Conservation (phyloP, 352 stramenopile genomes). For the Thraustochytrium striatum region DNA sequence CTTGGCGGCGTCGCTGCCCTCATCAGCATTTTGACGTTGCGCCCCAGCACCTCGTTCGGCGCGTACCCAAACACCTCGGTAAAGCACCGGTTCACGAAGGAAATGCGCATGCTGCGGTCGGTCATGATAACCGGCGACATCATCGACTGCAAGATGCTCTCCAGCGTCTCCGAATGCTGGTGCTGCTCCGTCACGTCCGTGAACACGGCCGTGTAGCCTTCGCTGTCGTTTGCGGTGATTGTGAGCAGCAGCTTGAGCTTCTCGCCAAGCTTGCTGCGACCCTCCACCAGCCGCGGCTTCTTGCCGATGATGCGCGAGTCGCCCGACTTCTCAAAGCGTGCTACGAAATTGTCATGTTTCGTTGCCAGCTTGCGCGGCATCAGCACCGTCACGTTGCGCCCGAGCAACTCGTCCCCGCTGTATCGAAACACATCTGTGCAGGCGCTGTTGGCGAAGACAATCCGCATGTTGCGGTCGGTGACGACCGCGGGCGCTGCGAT, state of each 20-base stretch:
- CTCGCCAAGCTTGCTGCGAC: background rate
- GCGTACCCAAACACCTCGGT: slow-evolving; percentile 30
- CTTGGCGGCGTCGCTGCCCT: background rate
- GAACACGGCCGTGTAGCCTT: slow-evolving; percentile 19
- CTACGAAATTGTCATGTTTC: background rate
- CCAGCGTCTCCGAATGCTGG: background rate
- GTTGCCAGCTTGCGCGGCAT: background rate
- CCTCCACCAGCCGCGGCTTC: slow-evolving; percentile 11
- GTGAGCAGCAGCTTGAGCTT: slow-evolving; percentile 10
- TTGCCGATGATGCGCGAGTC: slow-evolving; percentile 8
- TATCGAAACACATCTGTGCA: background rate
- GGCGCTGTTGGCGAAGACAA: slow-evolving; percentile 15
- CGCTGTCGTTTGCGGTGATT: background rate
- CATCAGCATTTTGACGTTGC: slow-evolving; percentile 34
- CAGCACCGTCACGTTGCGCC: background rate
- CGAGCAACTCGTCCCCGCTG: background rate
- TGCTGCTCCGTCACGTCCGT: slow-evolving; percentile 6
- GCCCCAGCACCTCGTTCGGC: slow-evolving; percentile 1
- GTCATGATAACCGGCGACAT: slow-evolving; percentile 1
- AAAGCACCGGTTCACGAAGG: background rate
- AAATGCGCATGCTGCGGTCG: slow-evolving; percentile 8
- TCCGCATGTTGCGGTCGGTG: background rate
- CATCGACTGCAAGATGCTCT: slow-evolving; percentile 20
- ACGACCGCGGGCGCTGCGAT: background rate
- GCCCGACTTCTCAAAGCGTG: background rate